Evolutionary conservation across 2,329 filamentous ascomycete genomes (phyloP), one percentile per base, ranked within the genome.

Genomic region (Fusarium veterinarium): DNA sequence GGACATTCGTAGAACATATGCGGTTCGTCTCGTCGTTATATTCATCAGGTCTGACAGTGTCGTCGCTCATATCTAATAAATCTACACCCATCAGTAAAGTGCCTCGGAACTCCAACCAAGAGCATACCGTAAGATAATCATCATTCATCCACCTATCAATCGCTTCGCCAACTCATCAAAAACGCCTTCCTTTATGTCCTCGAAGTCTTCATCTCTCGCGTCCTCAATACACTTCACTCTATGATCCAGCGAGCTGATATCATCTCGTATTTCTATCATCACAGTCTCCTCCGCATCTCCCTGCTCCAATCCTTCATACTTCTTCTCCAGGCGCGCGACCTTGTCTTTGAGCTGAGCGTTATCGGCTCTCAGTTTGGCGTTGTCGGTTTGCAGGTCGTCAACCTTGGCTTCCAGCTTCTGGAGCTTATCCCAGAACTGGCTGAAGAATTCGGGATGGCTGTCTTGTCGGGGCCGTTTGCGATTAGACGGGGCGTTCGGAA

Each of bases 141-240:
- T 25, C 13, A 35, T 41, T 58, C n/a, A 66, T 49, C 63, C 44
- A 35, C 60, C 28, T 1, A 51, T 20, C 38, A 66, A 14, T 41
- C 64, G 64, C 20, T 51, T 64, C n/a, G 60, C 64, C 16, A 66
- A 25, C 38, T 66, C 64, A 14, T 66, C 64, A 40, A 66, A 66
- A 3, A 66, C 48, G n/a, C 63, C 49, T 8, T 64, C 60, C 44
- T 66, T 66, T 20, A 66, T 66, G 13, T 58, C 31, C 25, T 58
- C 28, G 0, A 58, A 31, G 3, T 66, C 60, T 16, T 66, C 60
- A 13, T 64, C 51, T 28, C 37, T 58, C 8, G 12, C 44, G 31
- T 28, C 48, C 28, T 66, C 64, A 8, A 66, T 64, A 12, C 8
- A 58, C 17, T 40, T 58, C 33, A 66, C 64, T 58, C 60, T 57